Evolutionary conservation across 2,329 filamentous ascomycete species (phyloP), one percentile per base, ranked within the genome.

Genomic region (Xylaria sp.): DNA sequence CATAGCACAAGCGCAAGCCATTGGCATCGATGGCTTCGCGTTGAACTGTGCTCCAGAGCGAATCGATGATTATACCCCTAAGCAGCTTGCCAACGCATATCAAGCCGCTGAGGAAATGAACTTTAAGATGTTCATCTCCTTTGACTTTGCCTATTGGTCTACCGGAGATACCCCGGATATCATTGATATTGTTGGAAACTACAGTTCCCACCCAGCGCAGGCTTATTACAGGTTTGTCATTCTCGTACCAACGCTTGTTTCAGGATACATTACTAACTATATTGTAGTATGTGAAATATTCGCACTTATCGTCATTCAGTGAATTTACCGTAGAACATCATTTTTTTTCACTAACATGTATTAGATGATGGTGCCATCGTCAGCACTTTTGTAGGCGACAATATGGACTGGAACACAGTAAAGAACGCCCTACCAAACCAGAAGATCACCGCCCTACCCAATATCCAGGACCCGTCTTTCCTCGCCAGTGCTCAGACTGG

Each of bases 41-140:
- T 27, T 69, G 35, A 67, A 67, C 48, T 69, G 67, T 23, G 67
- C 67, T 1, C 67, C 63, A 21, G 57, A 51, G 21, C 53, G 59
- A 23, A 63, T 67, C 29, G 64, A 67, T 40, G 35, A 18, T 23
- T 67, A 63, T 37, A 69, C 64, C 21, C 64, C 67, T n/a, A 65
- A 60, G 60, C 64, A 67, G 25, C 64, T 69, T 16, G 67, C 67
- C 47, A 67, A 69, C 12, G 64, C 67, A 16, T 69, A 69, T 32
- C 64, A 69, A 27, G 67, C 64, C 35, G 64, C 63, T 8, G 54
- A 69, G 47, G 67, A 63, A 40, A 47, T 63, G 3, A 29, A 18
- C 40, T 69, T 69, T n/a, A 69, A 61, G n/a, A 21, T 69, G 42
- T 69, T 67, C 29, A 63, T 67, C 35, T 69, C 64, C 44, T 67